Conservation (phyloP, 176 grass and related monocot genomes). For the maize (Zea mays) region DNA sequence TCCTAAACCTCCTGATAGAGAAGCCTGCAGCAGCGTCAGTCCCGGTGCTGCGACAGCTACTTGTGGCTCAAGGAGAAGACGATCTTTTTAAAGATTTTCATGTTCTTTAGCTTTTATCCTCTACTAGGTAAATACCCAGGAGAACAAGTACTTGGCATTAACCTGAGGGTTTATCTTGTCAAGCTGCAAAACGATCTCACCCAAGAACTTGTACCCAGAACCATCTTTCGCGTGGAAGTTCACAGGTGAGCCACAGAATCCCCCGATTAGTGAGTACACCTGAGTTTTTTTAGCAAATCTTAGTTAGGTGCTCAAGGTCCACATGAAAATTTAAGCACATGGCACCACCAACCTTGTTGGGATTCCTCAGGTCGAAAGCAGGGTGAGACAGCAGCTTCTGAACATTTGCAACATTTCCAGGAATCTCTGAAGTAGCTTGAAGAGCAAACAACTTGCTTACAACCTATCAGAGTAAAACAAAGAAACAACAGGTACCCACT, state of each 20-base stretch:
- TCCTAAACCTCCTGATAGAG: too few relatives aligned
- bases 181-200: slow-evolving; percentile 88
- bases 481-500: slow-evolving; percentile 15
- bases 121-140: too few relatives aligned
- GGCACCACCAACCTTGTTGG: slow-evolving; percentile 68
- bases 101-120: too few relatives aligned
- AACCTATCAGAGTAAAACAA: slow-evolving; percentile 56
- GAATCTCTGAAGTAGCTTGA: slow-evolving; percentile 93
- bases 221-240: slow-evolving; percentile 99
- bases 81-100: too few relatives aligned
- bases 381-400: slow-evolving; percentile 74
- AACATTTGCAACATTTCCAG: slow-evolving; percentile 79
- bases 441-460: slow-evolving; percentile 99
- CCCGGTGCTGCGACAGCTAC: too few relatives aligned
- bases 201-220: slow-evolving; percentile 92
- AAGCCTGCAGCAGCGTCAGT: too few relatives aligned
- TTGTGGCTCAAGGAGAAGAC: too few relatives aligned
- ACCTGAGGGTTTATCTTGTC: slow-evolving; percentile 99
- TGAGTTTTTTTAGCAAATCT: slow-evolving; percentile 5
- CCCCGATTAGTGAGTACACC: slow-evolving; percentile 90
- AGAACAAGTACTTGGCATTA: background rate
- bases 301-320: slow-evolving; percentile 24
- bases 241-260: slow-evolving; percentile 87
- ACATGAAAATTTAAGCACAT: background rate
- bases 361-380: slow-evolving; percentile 89